Conservation (phyloP, 2,329 filamentous ascomycete genomes). For the Trichothecium sympodiale region DNA sequence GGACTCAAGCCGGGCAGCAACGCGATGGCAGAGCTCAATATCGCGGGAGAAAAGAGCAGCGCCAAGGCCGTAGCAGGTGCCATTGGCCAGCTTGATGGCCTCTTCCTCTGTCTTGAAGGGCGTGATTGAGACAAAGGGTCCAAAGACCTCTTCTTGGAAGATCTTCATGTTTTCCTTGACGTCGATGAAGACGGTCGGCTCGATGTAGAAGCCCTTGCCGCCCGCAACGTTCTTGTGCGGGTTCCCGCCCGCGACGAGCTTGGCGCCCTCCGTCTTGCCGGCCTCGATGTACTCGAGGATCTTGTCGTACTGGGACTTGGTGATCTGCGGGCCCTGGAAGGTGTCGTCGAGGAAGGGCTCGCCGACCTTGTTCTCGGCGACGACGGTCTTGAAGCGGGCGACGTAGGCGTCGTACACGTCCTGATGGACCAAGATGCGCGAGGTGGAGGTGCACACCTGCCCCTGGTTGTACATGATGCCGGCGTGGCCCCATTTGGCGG, state of each 20-base stretch:
- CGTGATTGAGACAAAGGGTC: constrained; percentile 12
- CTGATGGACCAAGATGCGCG: constrained; percentile 45
- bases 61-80: constrained; percentile 40
- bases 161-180: constrained; percentile 11
- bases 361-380: constrained; percentile 26
- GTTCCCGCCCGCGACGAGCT: constrained; percentile 52
- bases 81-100: constrained; percentile 12
- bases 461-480: constrained; percentile 40
- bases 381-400: constrained; percentile 36
- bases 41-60: constrained; percentile 42
- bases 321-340: constrained; percentile 27
- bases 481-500: constrained; percentile 36
- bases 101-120: constrained; percentile 12
- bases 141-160: constrained; percentile 15
- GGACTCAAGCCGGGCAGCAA: constrained; percentile 37
- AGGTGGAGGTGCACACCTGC: constrained; percentile 46
- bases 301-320: constrained; percentile 50
- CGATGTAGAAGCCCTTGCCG: constrained; percentile 16
- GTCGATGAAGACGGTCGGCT: constrained; percentile 13
- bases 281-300: constrained; percentile 52
- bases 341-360: constrained; percentile 15
- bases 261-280: constrained; percentile 39
- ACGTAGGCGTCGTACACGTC: constrained; percentile 46
- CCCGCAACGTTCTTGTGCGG: constrained; percentile 22
- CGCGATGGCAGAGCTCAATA: constrained; percentile 22